phyloP scores from a whole-genome alignment of 2,329 filamentous ascomycete species.

The Aspergillus cejpii region DNA sequence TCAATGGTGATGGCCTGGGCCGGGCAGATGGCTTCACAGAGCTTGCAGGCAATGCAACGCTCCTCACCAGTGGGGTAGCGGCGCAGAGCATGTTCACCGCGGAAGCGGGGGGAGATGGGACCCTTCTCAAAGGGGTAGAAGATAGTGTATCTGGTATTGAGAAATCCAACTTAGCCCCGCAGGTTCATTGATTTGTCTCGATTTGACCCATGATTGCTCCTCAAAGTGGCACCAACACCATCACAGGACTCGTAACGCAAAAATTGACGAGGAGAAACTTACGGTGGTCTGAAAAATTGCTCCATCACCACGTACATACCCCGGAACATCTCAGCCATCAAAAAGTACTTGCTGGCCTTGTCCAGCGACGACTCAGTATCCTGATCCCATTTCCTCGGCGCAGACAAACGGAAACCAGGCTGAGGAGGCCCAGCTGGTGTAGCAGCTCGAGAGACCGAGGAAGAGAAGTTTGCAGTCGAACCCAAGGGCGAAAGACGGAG shows the following conservation, averaged over 20 bases:
- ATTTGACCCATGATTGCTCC: neutral
- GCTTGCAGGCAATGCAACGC: constrained; percentile 98
- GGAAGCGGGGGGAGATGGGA: constrained; percentile 94
- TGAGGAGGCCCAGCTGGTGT: constrained; percentile 72
- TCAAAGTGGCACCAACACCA: neutral
- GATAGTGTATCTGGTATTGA: constrained; percentile 75
- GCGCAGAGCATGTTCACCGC: constrained; percentile 92
- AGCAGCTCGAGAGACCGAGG: constrained; percentile 54
- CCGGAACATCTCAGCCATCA: constrained; percentile 89
- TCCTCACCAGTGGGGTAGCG: constrained; percentile 97
- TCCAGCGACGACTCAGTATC: constrained; percentile 70
- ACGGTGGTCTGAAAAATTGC: constrained; percentile 98
- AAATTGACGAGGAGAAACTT: constrained; percentile 44
- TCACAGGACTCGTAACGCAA: too few species aligned
- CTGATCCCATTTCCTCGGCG: constrained; percentile 71
- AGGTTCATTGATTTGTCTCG: neutral
- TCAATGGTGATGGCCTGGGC: constrained; percentile 98
- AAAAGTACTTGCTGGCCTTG: constrained; percentile 85
- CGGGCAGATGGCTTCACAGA: constrained; percentile 97
- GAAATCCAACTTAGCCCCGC: neutral
- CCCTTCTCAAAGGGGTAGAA: constrained; percentile 99
- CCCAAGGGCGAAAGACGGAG: constrained; percentile 29
- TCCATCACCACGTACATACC: constrained; percentile 98
- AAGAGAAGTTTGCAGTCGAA: constrained; percentile 56
- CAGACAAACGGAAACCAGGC: constrained; percentile 69